Conservation (phyloP, 2,329 filamentous ascomycete species). For the Ophiosphaerella korrae region DNA sequence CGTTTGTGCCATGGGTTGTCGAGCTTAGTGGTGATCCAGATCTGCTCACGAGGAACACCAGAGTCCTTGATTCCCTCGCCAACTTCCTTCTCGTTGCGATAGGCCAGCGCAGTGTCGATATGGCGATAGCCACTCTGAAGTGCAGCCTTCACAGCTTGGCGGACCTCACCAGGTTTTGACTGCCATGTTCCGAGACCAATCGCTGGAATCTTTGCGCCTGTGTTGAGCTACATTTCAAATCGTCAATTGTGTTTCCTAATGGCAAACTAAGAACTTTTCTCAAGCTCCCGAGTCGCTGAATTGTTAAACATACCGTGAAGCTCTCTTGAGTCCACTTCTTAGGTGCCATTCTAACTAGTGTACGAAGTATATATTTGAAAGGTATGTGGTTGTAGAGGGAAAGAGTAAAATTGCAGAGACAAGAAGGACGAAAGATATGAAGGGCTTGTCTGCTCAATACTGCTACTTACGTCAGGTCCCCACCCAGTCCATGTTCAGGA, state of each 20-base stretch:
- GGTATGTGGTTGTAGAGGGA: slow-evolving; percentile 3
- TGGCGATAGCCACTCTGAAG: slow-evolving; percentile 73
- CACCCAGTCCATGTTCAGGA: background rate
- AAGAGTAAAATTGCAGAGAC: background rate
- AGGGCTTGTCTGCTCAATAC: background rate
- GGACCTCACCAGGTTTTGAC: slow-evolving; percentile 70
- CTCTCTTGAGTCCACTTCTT: slow-evolving; percentile 47
- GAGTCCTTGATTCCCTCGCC: slow-evolving; percentile 72
- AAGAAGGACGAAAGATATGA: background rate
- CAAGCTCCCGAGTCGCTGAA: background rate
- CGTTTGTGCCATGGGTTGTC: slow-evolving; percentile 74
- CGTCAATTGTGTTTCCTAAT: background rate
- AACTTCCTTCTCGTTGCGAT: slow-evolving; percentile 78
- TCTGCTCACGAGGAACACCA: slow-evolving; percentile 67
- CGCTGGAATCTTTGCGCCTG: slow-evolving; percentile 77
- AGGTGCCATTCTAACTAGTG: slow-evolving; percentile 36
- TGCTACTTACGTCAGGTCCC: slow-evolving; percentile 13
- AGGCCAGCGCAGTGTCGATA: slow-evolving; percentile 77
- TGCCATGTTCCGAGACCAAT: slow-evolving; percentile 82
- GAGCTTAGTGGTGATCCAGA: slow-evolving; percentile 82
- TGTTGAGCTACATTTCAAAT: slow-evolving; percentile 32
- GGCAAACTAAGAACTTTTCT: background rate
- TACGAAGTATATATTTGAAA: slow-evolving; percentile 28
- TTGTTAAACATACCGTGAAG: slow-evolving; percentile 19
- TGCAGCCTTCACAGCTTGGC: slow-evolving; percentile 72